Conservation (phyloP, 805 yeast species). For the Lipomyces yamadae region DNA sequence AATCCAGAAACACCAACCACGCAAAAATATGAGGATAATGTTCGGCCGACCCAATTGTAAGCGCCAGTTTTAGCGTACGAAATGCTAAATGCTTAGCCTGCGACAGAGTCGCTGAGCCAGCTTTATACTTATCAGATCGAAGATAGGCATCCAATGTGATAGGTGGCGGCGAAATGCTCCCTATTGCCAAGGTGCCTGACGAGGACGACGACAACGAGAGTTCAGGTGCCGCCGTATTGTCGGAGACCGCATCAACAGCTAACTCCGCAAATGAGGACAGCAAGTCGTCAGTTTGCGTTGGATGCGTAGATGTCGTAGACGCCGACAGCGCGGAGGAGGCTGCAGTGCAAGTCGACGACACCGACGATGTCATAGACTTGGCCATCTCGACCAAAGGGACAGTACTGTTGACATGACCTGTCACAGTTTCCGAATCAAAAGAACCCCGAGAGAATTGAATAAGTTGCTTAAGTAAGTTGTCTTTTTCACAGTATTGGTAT, state of each 20-base stretch:
- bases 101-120: constrained; percentile 11
- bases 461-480: constrained; percentile 13
- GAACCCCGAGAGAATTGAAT: constrained; percentile 5
- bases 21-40: constrained; percentile 35
- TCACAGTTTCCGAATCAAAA: background rate
- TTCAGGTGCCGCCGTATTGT: background rate
- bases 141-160: constrained; percentile 8
- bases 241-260: background rate
- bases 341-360: constrained; percentile 2
- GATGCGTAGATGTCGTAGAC: background rate
- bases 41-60: constrained; percentile 24
- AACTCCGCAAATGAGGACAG: constrained; percentile 15
- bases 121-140: constrained; percentile 14
- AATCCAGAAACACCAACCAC: constrained; percentile 33
- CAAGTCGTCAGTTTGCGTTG: background rate
- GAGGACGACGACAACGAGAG: background rate
- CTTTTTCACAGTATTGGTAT: constrained; percentile 25
- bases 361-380: constrained; percentile 2
- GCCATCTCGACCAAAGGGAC: background rate
- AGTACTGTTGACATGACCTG: background rate
- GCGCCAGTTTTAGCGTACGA: constrained; percentile 26
- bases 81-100: constrained; percentile 22
- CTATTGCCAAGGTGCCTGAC: background rate
- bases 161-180: background rate
- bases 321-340: background rate